These are phyloP conservation scores for Musa schizocarpa DNA, from an alignment of 176 grass and related monocot genomes.

Conservation along the genomic window DNA sequence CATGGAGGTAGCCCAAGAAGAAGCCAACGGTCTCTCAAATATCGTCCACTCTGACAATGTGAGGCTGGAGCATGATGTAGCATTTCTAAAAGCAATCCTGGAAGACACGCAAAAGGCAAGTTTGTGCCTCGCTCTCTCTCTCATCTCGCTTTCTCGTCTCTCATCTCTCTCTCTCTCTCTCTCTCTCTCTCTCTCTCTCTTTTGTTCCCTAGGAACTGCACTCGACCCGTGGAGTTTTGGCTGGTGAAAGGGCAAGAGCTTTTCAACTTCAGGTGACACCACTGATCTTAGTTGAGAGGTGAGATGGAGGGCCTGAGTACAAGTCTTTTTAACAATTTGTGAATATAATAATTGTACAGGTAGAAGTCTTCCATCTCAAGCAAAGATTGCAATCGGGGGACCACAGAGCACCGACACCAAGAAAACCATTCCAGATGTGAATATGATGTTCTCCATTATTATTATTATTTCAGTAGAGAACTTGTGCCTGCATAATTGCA, in stretches of 20 bases:
- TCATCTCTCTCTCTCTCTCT: too few species aligned
- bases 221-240: slow-evolving; percentile 64
- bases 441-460: too few species aligned
- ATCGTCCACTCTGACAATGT: slow-evolving; percentile 76
- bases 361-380: slow-evolving; percentile 84
- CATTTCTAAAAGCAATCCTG: slow-evolving; percentile 78
- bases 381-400: slow-evolving; percentile 68
- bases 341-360: slow-evolving; percentile 27
- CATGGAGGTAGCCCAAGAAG: slow-evolving; percentile 77
- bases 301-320: too few species aligned
- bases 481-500: too few species aligned
- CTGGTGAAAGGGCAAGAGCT: slow-evolving; percentile 57
- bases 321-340: not conserved
- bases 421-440: slow-evolving; percentile 48
- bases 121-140: too few species aligned
- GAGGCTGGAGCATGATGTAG: slow-evolving; percentile 79
- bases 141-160: too few species aligned
- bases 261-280: slow-evolving; percentile 74
- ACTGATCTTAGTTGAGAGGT: not conserved
- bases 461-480: too few species aligned
- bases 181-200: too few species aligned
- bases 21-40: slow-evolving; percentile 69
- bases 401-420: slow-evolving; percentile 56
- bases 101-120: slow-evolving; percentile 84
- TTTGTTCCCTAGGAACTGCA: slow-evolving; percentile 47